Evolutionary conservation across 2,329 filamentous ascomycete species (phyloP), one percentile per base, ranked within the genome.

Genomic region (Paraphaeosphaeria sporulosa): DNA sequence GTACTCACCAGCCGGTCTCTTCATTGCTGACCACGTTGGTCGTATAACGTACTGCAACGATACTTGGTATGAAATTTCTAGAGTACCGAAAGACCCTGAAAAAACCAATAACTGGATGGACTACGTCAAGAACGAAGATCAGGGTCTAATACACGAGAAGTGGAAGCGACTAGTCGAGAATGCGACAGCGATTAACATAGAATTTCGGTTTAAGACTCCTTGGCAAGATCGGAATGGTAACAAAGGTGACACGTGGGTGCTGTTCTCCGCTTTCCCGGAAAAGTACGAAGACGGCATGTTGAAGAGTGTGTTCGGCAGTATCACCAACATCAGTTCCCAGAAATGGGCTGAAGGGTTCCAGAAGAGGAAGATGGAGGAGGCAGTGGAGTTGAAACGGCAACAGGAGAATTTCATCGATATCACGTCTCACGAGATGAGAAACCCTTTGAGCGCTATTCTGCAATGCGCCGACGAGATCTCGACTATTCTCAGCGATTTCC

Each of bases 351-450:
- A 96, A 76, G 88, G 89, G 49, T 87, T 93, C 36, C 91, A 96
- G 75, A 92, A 86, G 68, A 85, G 89, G 47, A 88, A 91, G 59
- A 90, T 91, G 70, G 87, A 94, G 70, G 92, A 95, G 73, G 93
- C 92, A 0, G 87, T 94, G 2, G 90, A 94, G 73, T 83, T 93
- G 62, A 95, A 95, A 76, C 83, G 89, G 5, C 89, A 91, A 71
- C 92, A 94, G 71, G 90, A 94, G 68, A 91, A 91, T 64, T 93
- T 93, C 68, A 92, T 94, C 69, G 91, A 93, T 74, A 92, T 92
- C 64, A 91, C 89, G 3, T 89, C 85, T 62, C 90, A 92, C 75
- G 90, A 92, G 70, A 90, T 92, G 88, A 86, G 90, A 21, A 93
- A 93, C 67, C 90, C 90, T 0, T 80, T 93, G 2, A 90, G 87